These are phyloP conservation scores for Talaromyces marneffei DNA, from an alignment of 2,329 filamentous ascomycete genomes.

Conservation along the genomic window DNA sequence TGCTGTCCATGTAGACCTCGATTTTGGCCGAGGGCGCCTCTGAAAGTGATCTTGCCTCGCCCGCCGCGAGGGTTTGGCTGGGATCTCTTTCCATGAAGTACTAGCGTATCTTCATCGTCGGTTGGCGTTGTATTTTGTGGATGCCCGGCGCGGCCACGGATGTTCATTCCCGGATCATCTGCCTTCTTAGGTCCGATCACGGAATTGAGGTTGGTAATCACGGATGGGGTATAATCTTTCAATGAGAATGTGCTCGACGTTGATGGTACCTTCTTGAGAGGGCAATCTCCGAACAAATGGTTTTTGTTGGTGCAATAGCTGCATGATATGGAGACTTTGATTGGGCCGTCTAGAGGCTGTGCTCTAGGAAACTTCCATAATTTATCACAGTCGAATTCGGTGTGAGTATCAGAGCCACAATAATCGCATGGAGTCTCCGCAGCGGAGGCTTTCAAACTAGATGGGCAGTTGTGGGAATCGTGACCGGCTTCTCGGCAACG, in stretches of 20 bases:
- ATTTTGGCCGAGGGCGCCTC: constrained; percentile 26
- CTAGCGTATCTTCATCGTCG: constrained; percentile 30
- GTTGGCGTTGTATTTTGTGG: constrained; percentile 28
- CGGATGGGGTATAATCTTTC: constrained; percentile 30
- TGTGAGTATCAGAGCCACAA: constrained; percentile 53
- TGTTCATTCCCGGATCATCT: constrained; percentile 25
- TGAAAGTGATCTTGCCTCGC: constrained; percentile 34
- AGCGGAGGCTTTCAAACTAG: constrained; percentile 54
- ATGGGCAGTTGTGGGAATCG: constrained; percentile 44
- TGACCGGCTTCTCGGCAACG: constrained; percentile 63
- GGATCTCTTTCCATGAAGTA: constrained; percentile 21
- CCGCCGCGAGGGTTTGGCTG: constrained; percentile 10
- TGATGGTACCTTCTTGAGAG: constrained; percentile 24
- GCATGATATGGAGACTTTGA: constrained; percentile 41
- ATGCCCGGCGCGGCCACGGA: constrained; percentile 32
- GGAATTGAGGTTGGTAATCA: constrained; percentile 37
- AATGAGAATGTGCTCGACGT: constrained; percentile 36
- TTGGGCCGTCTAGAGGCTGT: constrained; percentile 22
- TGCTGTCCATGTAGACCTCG: constrained; percentile 19
- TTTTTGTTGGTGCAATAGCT: constrained; percentile 38
- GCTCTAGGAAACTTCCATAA: constrained; percentile 48
- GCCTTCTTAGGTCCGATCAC: constrained; percentile 14
- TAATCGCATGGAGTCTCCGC: constrained; percentile 53
- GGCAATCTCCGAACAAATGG: constrained; percentile 43
- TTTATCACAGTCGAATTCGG: constrained; percentile 55